Evolutionary conservation across 768 basidiomycete genomes (phyloP).

Genomic region (Tremella yokohamensis): DNA sequence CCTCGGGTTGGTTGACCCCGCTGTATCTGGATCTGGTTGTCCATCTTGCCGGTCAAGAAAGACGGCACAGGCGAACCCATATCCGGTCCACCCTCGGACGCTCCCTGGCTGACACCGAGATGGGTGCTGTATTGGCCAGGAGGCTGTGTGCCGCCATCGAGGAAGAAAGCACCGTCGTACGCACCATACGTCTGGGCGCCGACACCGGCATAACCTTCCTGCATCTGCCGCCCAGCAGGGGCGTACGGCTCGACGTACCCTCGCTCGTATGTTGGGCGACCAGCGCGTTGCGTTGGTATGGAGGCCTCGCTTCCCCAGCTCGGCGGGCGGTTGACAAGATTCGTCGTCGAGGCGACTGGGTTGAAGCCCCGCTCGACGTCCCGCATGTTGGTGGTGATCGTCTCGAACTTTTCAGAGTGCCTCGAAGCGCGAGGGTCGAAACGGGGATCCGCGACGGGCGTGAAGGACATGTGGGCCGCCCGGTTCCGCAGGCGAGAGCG

Average conservation of each 20-base stretch:
- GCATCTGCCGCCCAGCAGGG: not conserved
- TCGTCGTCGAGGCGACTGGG: not conserved
- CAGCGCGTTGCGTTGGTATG: not conserved
- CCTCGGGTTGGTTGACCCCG: too few species aligned
- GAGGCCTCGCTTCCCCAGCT: not conserved
- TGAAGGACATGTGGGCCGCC: not conserved
- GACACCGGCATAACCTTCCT: not conserved
- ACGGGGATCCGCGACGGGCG: constrained; percentile 13
- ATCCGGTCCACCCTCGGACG: not conserved
- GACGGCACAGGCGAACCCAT: constrained; percentile 11
- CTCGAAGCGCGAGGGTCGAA: not conserved
- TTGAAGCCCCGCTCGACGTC: not conserved
- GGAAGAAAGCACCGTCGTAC: constrained; percentile 10
- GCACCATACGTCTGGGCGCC: not conserved
- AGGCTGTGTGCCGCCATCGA: not conserved
- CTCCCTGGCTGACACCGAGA: not conserved
- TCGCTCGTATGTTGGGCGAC: not conserved
- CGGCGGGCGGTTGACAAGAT: not conserved
- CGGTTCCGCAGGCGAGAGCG: constrained; percentile 9
- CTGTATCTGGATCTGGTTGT: too few species aligned
- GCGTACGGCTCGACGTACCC: not conserved
- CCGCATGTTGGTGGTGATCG: constrained; percentile 8
- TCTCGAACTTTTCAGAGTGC: constrained; percentile 8
- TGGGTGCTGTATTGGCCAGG: not conserved
- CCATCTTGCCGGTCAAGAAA: constrained; percentile 1